Base-by-base conservation (phyloP, 2,329 filamentous ascomycete genomes). In the Xylariomycetidae sp. region DNA sequence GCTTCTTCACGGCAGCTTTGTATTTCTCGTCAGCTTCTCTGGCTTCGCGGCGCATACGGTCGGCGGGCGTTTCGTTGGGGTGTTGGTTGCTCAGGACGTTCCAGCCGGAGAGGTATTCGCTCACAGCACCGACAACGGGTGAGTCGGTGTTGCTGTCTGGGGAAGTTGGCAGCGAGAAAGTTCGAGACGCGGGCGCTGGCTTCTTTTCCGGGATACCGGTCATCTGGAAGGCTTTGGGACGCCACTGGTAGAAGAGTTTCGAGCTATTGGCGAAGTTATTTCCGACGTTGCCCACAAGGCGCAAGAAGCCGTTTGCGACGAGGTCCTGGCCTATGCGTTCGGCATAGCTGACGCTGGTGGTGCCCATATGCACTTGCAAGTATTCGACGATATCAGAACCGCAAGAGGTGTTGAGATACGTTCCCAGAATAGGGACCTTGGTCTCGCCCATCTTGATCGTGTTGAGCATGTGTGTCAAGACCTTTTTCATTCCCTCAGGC, bases 221-320 rank as follows among this genome's bases (percentile, higher is more conserved):
- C 36, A 92, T 59, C 54, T 93, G 81, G 65, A 96, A 98, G 5
- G 85, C 82, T 64, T 87, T 93, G 6, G 89, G 78, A 34, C 87
- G 82, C 92, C 92, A 98, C 60, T 98, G 92, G 59, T 98, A 98
- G 57, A 85, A 90, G 79, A 96, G 84, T 62, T 84, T 87, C 44
- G 89, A 95, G 69, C 89, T 96, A 64, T 98, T 98, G 49, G 90
- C 89, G 57, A 98, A 98, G 1, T 83, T 86, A 63, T 77, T 96
- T 40, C 92, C 92, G 34, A 98, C 89, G 51, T 92, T 95, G 44
- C 92, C 92, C 41, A 98, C 78, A 33, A 98, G 70, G 32, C 92
- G 80, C 53, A 98, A 67, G 55, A 95, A 90, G 23, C 92, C 90
- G 54, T 85, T 79, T 18, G 76, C 68, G 32, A 95, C 81, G 46